These are phyloP conservation scores for Pittosporum tobira DNA, from an alignment of 129 eudicot genomes.

Conservation along the genomic window DNA sequence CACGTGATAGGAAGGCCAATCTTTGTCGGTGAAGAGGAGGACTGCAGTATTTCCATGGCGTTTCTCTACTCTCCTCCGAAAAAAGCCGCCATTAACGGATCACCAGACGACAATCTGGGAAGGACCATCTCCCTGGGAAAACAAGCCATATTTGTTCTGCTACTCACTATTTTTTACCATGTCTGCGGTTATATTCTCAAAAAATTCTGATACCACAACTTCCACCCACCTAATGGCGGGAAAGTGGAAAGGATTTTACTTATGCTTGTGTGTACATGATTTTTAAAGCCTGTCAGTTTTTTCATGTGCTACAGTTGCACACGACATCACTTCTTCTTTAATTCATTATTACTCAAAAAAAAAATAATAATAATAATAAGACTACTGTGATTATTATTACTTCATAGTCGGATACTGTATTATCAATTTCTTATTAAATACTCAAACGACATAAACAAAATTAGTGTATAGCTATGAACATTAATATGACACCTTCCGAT, in stretches of 20 bases:
- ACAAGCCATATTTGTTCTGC: slow-evolving; percentile 27
- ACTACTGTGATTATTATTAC: too few relatives aligned
- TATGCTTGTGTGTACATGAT: not conserved
- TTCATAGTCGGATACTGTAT: too few relatives aligned
- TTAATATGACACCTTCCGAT: too few relatives aligned
- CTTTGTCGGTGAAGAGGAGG: slow-evolving; percentile 27
- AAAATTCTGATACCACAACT: not conserved
- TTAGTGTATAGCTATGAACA: too few relatives aligned
- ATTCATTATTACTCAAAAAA: too few relatives aligned
- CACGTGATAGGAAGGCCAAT: slow-evolving; percentile 74
- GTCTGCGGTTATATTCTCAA: slow-evolving; percentile 10
- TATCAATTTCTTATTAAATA: too few relatives aligned
- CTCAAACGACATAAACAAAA: too few relatives aligned
- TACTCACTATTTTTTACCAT: slow-evolving; percentile 24
- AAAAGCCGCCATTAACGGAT: not conserved
- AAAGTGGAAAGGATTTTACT: not conserved
- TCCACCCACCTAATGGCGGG: not conserved
- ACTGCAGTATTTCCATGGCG: slow-evolving; percentile 50
- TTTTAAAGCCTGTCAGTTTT: too few relatives aligned
- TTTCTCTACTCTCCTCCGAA: slow-evolving; percentile 55
- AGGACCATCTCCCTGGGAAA: slow-evolving; percentile 32
- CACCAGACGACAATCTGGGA: not conserved
- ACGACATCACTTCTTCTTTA: too few relatives aligned
- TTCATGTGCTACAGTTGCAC: too few relatives aligned
- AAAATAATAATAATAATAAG: too few relatives aligned